Evolutionary conservation across 169 alveolate species (phyloP), one percentile per base, ranked within the genome.

Genomic region (Nephromyces sp.): DNA sequence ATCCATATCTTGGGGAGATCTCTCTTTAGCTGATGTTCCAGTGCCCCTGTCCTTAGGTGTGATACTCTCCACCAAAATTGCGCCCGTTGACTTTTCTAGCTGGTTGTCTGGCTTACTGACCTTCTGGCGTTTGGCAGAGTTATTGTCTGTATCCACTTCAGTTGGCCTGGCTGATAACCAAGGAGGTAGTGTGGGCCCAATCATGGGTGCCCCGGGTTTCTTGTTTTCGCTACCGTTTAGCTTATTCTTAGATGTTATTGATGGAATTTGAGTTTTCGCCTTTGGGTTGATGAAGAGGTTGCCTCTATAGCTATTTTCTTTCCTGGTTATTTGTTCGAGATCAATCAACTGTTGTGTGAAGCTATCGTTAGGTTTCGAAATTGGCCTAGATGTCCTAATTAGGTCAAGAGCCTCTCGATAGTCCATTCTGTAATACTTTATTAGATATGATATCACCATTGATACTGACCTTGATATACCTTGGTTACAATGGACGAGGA

Each of bases 401-500:
- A 69, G 35, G 22, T 80, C 85, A 63, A 85, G 80, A n/a, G 92
- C 88, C 30, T 86, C 89, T 61, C 70, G 78, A 22, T 84, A 74
- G 29, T 71, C 81, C 87, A 89, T 86, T 43, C 78, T 76, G 62
- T 68, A 51, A 71, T 83, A 78, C 33, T 74, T 76, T 87, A 92
- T 87, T 71, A 89, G 74, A 77, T 89, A 89, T 21, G 90, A 82
- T 25, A 86, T 68, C 32, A 88, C 83, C 51, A 89, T 68, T 0
- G 91, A 73, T n/a, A 89, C 90, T n/a, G 90, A 79, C 34, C 93
- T 86, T 8, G 90, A 79, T 31, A 83, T 83, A 6, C 93, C 93
- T 73, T 82, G 86, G 28, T 78, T 70, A 82, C 93, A 90, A 80
- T 90, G 95, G 22, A 90, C 87, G 32, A 87, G 72, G n/a, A 85